phyloP scores from a whole-genome alignment of 2,329 filamentous ascomycete genomes.

The Geoglossum cookeanum region DNA sequence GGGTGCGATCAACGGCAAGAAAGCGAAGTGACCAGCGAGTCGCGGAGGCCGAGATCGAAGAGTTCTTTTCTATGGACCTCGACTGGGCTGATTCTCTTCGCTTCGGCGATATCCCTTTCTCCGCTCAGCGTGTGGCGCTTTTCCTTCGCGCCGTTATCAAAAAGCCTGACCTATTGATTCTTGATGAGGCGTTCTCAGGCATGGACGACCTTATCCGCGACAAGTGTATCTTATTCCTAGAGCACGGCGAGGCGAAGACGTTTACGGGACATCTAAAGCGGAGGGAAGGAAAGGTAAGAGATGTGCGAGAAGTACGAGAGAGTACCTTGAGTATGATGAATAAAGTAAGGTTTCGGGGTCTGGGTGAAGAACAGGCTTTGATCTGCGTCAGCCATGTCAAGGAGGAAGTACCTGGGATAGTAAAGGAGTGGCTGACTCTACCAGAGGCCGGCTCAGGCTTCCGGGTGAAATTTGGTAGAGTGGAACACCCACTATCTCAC shows the following conservation, averaged over 20 bases:
- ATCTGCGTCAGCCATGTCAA: slow-evolving; percentile 83
- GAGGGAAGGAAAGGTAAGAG: not conserved
- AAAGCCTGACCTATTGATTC: slow-evolving; percentile 27
- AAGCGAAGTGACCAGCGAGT: slow-evolving; percentile 1
- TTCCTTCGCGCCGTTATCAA: slow-evolving; percentile 41
- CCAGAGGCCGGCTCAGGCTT: slow-evolving; percentile 50
- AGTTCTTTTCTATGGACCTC: slow-evolving; percentile 14
- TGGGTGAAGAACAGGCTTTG: slow-evolving; percentile 56
- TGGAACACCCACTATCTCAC: slow-evolving; percentile 40
- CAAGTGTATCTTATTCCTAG: slow-evolving; percentile 69
- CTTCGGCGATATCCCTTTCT: slow-evolving; percentile 62
- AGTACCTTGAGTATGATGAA: slow-evolving; percentile 19
- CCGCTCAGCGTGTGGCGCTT: slow-evolving; percentile 64
- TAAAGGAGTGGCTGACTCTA: slow-evolving; percentile 71
- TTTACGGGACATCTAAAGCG: slow-evolving; percentile 9
- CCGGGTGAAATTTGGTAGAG: slow-evolving; percentile 42
- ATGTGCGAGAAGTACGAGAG: slow-evolving; percentile 3
- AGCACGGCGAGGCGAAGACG: slow-evolving; percentile 36
- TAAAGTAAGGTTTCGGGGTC: slow-evolving; percentile 35
- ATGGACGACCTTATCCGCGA: slow-evolving; percentile 46
- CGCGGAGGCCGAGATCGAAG: slow-evolving; percentile 11
- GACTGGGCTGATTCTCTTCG: slow-evolving; percentile 47
- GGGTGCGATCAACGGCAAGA: not conserved
- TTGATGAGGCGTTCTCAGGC: slow-evolving; percentile 32
- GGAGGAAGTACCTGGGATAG: slow-evolving; percentile 71